phyloP scores from a whole-genome alignment of 2,329 filamentous ascomycete species.

The Cytospora mali region DNA sequence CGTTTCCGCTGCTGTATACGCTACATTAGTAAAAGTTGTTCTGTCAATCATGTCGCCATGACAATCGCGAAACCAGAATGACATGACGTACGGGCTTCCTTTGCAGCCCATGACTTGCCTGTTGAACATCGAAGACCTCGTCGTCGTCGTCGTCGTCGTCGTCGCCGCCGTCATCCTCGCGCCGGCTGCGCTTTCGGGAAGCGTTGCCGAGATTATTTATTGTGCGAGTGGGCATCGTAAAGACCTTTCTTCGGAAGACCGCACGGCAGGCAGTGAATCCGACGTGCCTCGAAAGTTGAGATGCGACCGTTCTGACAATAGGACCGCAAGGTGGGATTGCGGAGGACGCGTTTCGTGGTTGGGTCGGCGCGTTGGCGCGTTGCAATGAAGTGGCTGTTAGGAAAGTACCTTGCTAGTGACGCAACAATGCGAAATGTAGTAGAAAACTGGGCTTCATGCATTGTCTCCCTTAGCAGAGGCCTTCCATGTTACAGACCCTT shows the following conservation, averaged over 20 bases:
- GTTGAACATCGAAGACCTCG: conserved; percentile 40
- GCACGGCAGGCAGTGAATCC: neutral
- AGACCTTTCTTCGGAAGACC: neutral
- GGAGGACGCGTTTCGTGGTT: conserved; percentile 19
- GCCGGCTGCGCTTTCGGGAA: conserved; percentile 48
- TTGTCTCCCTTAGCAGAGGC: neutral
- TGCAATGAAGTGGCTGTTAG: neutral
- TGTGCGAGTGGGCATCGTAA: conserved; percentile 36
- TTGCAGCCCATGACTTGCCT: conserved; percentile 46
- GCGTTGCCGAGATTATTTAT: conserved; percentile 32
- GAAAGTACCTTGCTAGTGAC: neutral
- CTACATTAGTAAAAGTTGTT: conserved; percentile 26
- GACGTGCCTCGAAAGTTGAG: neutral
- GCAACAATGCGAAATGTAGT: neutral
- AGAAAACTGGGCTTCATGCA: neutral
- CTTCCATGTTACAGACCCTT: too few species aligned
- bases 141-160: conserved; percentile 40
- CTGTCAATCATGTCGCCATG: neutral
- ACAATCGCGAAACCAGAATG: neutral
- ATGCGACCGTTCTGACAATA: neutral
- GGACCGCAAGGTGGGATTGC: neutral
- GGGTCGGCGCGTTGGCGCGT: neutral
- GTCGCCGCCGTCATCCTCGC: conserved; percentile 37
- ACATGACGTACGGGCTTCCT: conserved; percentile 42
- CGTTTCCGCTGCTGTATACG: conserved; percentile 42